A percentile compares a stretch with the other conserved stretches of the same genome.
Conservation (phyloP, 306 rosid species). For the Cercis canadensis region DNA sequence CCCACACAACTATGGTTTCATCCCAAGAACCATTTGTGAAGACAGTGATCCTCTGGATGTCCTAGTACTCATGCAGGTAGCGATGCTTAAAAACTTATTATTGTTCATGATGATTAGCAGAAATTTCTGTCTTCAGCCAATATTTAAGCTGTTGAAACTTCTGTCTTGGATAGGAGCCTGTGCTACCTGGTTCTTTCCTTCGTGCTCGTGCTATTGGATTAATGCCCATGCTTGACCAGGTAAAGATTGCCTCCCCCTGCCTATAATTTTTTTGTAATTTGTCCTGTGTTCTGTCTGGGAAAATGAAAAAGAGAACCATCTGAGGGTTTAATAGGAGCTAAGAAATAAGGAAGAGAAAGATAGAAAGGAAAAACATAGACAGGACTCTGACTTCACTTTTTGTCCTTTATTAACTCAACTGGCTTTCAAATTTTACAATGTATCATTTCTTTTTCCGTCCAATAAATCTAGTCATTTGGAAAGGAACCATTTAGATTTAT, state of each 20-base stretch:
- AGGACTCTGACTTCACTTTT: slow-evolving; percentile 1
- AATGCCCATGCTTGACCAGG: slow-evolving; percentile 99
- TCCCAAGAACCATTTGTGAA: slow-evolving; percentile 94
- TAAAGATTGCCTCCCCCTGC: slow-evolving; percentile 33
- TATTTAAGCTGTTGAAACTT: slow-evolving; percentile 24
- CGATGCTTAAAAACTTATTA: slow-evolving; percentile 22
- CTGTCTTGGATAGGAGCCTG: slow-evolving; percentile 70
- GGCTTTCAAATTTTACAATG: slow-evolving; percentile 8
- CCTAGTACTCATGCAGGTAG: slow-evolving; percentile 93
- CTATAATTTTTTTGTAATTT: not conserved
- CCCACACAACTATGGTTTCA: slow-evolving; percentile 98
- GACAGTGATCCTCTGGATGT: slow-evolving; percentile 99
- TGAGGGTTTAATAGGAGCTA: slow-evolving; percentile 2
- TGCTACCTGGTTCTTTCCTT: slow-evolving; percentile 89
- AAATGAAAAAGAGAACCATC: slow-evolving; percentile 16
- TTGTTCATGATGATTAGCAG: slow-evolving; percentile 17
- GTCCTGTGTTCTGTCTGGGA: slow-evolving; percentile 8
- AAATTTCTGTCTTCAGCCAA: slow-evolving; percentile 16
- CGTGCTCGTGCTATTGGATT: slow-evolving; percentile 99
- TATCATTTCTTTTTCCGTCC: slow-evolving; percentile 10
- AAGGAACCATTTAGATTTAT: not conserved
- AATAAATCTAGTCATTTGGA: slow-evolving; percentile 4
- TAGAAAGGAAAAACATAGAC: too few relatives aligned
- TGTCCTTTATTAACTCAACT: slow-evolving; percentile 9
- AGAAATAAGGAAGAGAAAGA: too few relatives aligned